Evolutionary conservation across 1,139 yeast genomes (phyloP).

Genomic region (Taphrina populina): DNA sequence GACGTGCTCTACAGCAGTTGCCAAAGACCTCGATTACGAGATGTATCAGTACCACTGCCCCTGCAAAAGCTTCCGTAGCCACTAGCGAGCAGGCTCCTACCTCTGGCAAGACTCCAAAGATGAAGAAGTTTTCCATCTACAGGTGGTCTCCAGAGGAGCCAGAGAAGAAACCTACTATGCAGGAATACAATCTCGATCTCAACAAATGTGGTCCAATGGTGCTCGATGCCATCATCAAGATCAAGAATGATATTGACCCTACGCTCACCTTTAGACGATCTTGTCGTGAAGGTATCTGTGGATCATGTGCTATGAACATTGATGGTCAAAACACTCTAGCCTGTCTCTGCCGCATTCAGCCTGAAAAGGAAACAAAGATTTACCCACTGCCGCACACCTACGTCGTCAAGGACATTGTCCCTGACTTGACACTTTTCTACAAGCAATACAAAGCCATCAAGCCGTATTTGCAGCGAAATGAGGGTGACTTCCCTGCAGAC

Average conservation of each 20-base stretch:
- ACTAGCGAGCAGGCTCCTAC: conserved; percentile 36
- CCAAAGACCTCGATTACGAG: conserved; percentile 20
- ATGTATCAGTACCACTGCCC: conserved; percentile 25
- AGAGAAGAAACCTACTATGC: conserved; percentile 83
- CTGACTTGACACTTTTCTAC: conserved; percentile 95
- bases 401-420: conserved; percentile 94
- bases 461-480: conserved; percentile 82
- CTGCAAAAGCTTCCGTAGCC: conserved; percentile 31
- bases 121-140: conserved; percentile 86
- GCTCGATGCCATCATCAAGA: conserved; percentile 87
- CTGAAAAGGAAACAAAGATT: conserved; percentile 72
- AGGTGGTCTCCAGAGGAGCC: conserved; percentile 98
- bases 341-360: conserved; percentile 87
- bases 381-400: conserved; percentile 99
- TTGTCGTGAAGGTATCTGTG: conserved; percentile 99
- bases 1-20: conserved; percentile 20
- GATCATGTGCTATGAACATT: conserved; percentile 99
- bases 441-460: conserved; percentile 97
- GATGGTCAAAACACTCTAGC: conserved; percentile 97
- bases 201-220: conserved; percentile 97
- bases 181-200: conserved; percentile 78
- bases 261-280: conserved; percentile 96
- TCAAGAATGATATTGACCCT: conserved; percentile 94
- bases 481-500: conserved; percentile 66
- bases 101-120: conserved; percentile 49